phyloP scores from a whole-genome alignment of 768 basidiomycete species.

The Amanita inopinata region DNA sequence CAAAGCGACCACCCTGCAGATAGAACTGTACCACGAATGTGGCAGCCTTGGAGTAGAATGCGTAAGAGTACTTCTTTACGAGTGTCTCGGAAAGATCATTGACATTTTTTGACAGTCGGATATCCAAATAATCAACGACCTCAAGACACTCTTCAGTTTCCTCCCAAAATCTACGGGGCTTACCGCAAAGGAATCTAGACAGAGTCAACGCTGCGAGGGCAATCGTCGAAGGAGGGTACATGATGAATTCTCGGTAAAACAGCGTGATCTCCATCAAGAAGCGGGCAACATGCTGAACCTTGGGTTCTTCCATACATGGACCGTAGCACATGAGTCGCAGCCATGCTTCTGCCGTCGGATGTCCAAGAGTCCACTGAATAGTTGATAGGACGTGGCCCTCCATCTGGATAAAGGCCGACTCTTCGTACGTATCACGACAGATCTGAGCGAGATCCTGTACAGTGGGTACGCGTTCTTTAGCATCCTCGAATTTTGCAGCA shows the following conservation, averaged over 20 bases:
- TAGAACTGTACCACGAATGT: constrained; percentile 92
- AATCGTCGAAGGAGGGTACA: constrained; percentile 75
- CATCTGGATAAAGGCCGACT: constrained; percentile 98
- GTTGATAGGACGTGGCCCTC: constrained; percentile 95
- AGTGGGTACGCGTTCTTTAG: constrained; percentile 95
- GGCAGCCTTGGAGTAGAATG: constrained; percentile 94
- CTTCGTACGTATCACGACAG: constrained; percentile 95
- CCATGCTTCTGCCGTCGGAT: constrained; percentile 98
- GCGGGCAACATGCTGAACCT: constrained; percentile 90
- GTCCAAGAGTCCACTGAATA: constrained; percentile 93
- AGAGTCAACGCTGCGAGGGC: constrained; percentile 86
- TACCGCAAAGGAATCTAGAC: constrained; percentile 80
- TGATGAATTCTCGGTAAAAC: constrained; percentile 93
- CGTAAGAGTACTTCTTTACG: constrained; percentile 96
- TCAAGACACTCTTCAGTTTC: constrained; percentile 79
- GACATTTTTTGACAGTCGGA: constrained; percentile 76
- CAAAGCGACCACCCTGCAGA: constrained; percentile 75
- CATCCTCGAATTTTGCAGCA: constrained; percentile 98
- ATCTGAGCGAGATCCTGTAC: constrained; percentile 91
- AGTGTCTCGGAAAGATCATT: constrained; percentile 93
- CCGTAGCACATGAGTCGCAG: constrained; percentile 75
- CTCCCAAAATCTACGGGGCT: constrained; percentile 67
- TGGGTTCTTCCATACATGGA: constrained; percentile 69
- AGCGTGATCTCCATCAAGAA: constrained; percentile 99
- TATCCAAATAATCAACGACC: constrained; percentile 81